Evolutionary conservation across 2,329 filamentous ascomycete species (phyloP).

Genomic region (Pseudopithomyces maydicus): DNA sequence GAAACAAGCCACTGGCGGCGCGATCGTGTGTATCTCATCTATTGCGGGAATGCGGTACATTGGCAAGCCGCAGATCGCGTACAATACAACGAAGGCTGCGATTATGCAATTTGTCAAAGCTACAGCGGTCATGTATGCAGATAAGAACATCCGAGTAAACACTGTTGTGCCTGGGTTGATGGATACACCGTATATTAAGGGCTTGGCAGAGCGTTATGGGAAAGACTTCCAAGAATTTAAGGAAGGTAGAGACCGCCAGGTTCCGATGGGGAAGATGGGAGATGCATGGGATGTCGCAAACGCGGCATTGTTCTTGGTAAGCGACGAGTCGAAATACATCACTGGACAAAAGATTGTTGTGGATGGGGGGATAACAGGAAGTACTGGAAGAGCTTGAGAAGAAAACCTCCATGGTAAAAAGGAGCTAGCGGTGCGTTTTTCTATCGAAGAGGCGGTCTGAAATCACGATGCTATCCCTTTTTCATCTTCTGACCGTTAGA

Average conservation of each 20-base stretch:
- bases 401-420: neutral
- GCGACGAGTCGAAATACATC: conserved; percentile 38
- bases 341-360: conserved; percentile 44
- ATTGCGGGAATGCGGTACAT: conserved; percentile 61
- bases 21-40: conserved; percentile 54
- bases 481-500: too few species aligned
- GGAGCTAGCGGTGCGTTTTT: too few species aligned
- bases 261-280: conserved; percentile 42
- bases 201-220: conserved; percentile 7
- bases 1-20: conserved; percentile 47
- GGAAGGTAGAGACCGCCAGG: conserved; percentile 10
- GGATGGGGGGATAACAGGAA: conserved; percentile 29
- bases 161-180: conserved; percentile 63
- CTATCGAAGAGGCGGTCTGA: too few species aligned
- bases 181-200: conserved; percentile 47
- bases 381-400: neutral
- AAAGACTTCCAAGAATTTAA: conserved; percentile 8
- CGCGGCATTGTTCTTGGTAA: conserved; percentile 37
- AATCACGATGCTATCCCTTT: neutral
- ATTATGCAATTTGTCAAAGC: conserved; percentile 58
- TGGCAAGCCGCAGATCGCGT: conserved; percentile 59
- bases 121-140: conserved; percentile 58
- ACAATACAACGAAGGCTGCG: conserved; percentile 58
- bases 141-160: conserved; percentile 57
- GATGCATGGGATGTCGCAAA: conserved; percentile 42